Base-by-base conservation (phyloP, 2,329 filamentous ascomycete species). In the Fusarium piperis region DNA sequence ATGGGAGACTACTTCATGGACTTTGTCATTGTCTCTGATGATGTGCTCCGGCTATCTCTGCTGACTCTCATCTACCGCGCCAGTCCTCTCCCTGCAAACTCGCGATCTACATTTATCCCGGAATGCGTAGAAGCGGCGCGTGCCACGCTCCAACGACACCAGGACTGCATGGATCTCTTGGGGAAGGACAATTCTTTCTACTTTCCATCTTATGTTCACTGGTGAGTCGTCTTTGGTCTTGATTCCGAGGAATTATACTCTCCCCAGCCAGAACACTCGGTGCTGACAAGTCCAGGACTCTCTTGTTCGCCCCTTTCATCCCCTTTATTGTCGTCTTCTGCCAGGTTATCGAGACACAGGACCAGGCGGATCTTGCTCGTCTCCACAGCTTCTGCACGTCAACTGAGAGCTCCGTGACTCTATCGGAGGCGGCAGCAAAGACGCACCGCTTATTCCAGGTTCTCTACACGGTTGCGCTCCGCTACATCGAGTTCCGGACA, bases 361-460 rank as follows among this genome's bases (percentile, higher is more conserved):
- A 81, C 33, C 64, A 72, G 15, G 78, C 81, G 16, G 84, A 88
- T 44, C 77, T 82, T 18, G 78, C 79, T 11, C 86, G 87, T 26
- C 82, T 90, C 1, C 75, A 81, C n/a, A 83, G 82, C 3, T 86
- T 91, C 18, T 82, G 86, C 51, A 75, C 79, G 6, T 89, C 86
- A 13, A 83, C 90, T 2, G 84, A 86, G 64, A 82, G 84, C 0
- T 84, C 85, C 6, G 83, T 83, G 33, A 81, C 85, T 6, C 71
- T 83, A 3, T 83, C 81, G 2, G 76, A 88, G 61, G 86, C 86
- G 0, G 85, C 88, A 8, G 82, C 84, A 28, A 88, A 88, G 70
- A 80, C 90, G 16, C 85, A 88, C 67, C 87, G 85, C 28, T 82
- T 91, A 15, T 91, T 88, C 68, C 84, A 88, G 52, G 85, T 90